Base-by-base conservation (phyloP, 1,284 basidiomycete genomes). In the Ustilago loliicola region DNA sequence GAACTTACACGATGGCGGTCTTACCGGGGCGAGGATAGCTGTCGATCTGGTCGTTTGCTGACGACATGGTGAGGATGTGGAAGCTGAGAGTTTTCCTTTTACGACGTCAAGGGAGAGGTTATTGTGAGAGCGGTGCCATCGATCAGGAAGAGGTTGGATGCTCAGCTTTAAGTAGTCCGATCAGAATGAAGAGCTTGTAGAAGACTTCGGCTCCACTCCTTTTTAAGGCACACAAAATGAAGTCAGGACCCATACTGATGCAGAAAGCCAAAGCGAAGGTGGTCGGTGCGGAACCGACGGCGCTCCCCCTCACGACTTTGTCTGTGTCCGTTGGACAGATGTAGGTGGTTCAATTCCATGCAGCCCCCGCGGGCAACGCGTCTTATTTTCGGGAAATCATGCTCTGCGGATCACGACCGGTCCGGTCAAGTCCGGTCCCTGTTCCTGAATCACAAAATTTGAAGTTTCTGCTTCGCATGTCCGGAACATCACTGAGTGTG, bases 1-100 rank as follows among this genome's bases (percentile, higher is more conserved):
- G 17, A 19, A 52, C 78, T 79, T 54, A 80, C 77, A 80, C 72
- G 36, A 80, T 80, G 40, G 79, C 79, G 5, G 79, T 80, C 72
- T 80, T 80, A 30, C 77, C 77, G 11, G 66, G 56, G 1, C 67
- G 73, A 42, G 79, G 79, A 48, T 40, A 80, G 66, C 52, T 66
- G 1, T 74, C 76, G 54, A 68, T 61, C 17, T 72, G 65, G n/a
- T 75, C 72, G 7, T 45, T n/a, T 27, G 52, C 25, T 5, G 60
- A 63, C 13, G 72, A 62, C 72, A 74, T 74, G 25, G n/a, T 45
- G 21, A 8, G 21, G 42, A 45, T 21, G 19, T n/a, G 13, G n/a
- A 23, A 45, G n/a, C 10, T 7, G n/a, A n/a, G 7, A 21, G 42
- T 15, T 45, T n/a, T n/a, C n/a, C 21, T 21, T 1, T n/a, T 1